Evolutionary conservation across 495 filamentous ascomycete genomes (phyloP).

Genomic region (Aspergillus haitiensis): DNA sequence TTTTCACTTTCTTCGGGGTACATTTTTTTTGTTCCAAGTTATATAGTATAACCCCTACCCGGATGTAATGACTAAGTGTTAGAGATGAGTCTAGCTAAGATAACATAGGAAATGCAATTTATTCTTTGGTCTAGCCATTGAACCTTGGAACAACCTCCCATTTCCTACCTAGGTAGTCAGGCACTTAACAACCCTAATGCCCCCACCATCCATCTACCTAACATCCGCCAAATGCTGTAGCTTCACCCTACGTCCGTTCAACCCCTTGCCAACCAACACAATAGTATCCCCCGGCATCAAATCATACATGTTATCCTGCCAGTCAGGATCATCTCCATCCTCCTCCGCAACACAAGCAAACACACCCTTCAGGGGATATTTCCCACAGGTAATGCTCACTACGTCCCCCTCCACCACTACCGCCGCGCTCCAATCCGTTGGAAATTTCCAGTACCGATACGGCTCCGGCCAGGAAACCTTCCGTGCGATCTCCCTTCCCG

Average conservation of each 20-base stretch:
- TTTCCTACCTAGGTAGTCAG: too few relatives aligned
- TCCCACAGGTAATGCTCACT: not conserved
- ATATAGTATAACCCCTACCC: too few relatives aligned
- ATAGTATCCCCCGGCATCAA: conserved; percentile 8
- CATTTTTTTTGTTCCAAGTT: too few relatives aligned
- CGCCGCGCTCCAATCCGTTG: not conserved
- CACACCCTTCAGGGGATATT: conserved; percentile 7
- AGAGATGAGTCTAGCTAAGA: too few relatives aligned
- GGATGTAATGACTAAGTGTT: too few relatives aligned
- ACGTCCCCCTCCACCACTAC: not conserved
- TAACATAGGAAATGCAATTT: too few relatives aligned
- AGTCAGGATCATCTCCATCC: conserved; percentile 2
- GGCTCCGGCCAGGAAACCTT: conserved; percentile 9
- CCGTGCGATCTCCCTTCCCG: not conserved
- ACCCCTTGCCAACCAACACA: conserved; percentile 1
- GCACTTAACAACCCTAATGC: too few relatives aligned
- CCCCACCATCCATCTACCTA: not conserved
- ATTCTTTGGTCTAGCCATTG: too few relatives aligned
- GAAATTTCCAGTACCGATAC: not conserved
- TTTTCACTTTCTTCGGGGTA: too few relatives aligned
- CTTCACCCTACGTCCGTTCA: not conserved
- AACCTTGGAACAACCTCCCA: too few relatives aligned
- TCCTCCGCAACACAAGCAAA: conserved; percentile 1
- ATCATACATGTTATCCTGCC: conserved; percentile 11
- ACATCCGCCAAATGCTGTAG: conserved; percentile 3